phyloP scores from a whole-genome alignment of 75 land plant genomes.

The Pseudotsuga menziesii region DNA sequence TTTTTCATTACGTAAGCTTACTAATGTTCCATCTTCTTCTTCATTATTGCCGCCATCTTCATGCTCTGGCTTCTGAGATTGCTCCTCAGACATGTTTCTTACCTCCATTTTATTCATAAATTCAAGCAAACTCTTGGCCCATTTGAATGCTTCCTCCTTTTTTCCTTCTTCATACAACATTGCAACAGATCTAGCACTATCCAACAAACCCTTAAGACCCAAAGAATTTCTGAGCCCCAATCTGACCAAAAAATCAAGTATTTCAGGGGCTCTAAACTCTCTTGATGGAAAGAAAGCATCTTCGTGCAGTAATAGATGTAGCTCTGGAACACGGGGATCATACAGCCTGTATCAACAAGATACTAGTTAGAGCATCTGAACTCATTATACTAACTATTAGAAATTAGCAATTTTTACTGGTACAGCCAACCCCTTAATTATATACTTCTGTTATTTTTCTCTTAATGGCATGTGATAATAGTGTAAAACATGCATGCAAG shows the following conservation, averaged over 20 bases:
- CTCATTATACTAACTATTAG: background rate
- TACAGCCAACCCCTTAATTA: background rate
- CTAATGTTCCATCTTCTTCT: background rate
- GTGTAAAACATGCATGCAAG: background rate
- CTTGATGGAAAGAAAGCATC: conserved; percentile 80
- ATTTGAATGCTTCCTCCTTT: conserved; percentile 29
- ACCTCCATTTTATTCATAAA: conserved; percentile 56
- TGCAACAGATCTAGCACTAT: conserved; percentile 81
- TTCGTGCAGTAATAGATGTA: conserved; percentile 52
- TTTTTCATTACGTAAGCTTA: background rate
- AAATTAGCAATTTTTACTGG: background rate
- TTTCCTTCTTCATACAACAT: conserved; percentile 38
- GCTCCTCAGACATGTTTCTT: background rate
- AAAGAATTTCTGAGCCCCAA: conserved; percentile 70
- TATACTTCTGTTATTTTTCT: background rate
- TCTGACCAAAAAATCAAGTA: conserved; percentile 56
- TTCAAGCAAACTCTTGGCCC: conserved; percentile 53
- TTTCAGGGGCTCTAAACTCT: conserved; percentile 37
- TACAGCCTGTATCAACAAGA: conserved; percentile 62
- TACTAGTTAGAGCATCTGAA: background rate
- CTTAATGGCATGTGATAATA: background rate
- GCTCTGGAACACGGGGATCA: conserved; percentile 85
- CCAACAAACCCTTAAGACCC: conserved; percentile 61
- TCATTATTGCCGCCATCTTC: conserved; percentile 1
- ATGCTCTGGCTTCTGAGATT: background rate